phyloP scores from a whole-genome alignment of 345 rosid species.

The Corchorus capsularis region DNA sequence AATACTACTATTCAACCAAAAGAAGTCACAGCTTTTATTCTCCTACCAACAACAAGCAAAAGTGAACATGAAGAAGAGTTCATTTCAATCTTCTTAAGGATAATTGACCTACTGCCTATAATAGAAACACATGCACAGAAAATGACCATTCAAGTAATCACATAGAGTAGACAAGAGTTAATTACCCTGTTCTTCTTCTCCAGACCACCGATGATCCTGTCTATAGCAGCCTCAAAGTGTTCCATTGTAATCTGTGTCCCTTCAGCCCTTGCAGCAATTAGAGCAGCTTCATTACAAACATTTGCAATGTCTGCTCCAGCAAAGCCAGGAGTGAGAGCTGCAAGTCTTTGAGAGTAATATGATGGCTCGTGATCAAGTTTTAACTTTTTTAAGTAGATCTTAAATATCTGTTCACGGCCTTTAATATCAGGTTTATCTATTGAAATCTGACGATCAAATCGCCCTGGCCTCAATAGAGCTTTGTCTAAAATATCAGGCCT shows the following conservation, averaged over 20 bases:
- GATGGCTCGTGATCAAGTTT: constrained; percentile 84
- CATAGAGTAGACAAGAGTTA: neutral
- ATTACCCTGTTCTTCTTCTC: constrained; percentile 93
- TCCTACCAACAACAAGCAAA: neutral
- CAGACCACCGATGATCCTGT: constrained; percentile 95
- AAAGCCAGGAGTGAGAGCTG: constrained; percentile 95
- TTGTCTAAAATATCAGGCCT: constrained; percentile 96
- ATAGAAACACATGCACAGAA: neutral
- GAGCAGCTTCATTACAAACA: constrained; percentile 94
- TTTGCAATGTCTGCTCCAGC: constrained; percentile 99
- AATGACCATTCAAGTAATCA: neutral
- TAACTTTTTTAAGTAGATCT: constrained; percentile 75
- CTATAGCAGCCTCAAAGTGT: constrained; percentile 93
- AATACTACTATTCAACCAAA: neutral
- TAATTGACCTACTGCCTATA: neutral
- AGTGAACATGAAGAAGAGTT: neutral
- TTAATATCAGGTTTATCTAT: constrained; percentile 93
- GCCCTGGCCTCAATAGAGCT: constrained; percentile 86
- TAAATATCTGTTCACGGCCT: constrained; percentile 89
- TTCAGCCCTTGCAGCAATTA: constrained; percentile 83
- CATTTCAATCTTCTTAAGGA: neutral
- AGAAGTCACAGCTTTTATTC: neutral
- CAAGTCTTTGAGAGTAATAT: constrained; percentile 81
- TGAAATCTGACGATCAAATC: constrained; percentile 87
- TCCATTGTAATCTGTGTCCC: constrained; percentile 59